Conservation (phyloP, 23 red algal genomes). For the Agarophyton chilense region DNA sequence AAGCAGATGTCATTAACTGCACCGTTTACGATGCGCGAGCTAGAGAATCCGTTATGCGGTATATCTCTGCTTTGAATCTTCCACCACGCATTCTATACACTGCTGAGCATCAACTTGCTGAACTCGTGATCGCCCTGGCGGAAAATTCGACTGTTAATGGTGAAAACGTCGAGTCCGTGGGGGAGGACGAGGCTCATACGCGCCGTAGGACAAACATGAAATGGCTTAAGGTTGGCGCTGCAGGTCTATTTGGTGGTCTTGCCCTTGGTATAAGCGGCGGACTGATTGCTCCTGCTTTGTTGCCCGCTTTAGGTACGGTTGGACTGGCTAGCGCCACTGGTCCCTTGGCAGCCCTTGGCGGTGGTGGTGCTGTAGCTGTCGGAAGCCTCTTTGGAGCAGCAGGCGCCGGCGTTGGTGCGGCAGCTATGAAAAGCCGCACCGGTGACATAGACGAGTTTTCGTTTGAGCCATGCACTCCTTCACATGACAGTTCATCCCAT, state of each 20-base stretch:
- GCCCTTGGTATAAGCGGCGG: slow-evolving; percentile 59
- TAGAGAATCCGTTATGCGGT: slow-evolving; percentile 27
- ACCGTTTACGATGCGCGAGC: slow-evolving; percentile 64
- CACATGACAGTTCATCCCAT: not conserved
- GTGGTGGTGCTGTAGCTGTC: slow-evolving; percentile 63
- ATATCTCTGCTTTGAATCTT: slow-evolving; percentile 28
- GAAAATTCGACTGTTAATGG: slow-evolving; percentile 22
- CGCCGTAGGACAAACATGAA: slow-evolving; percentile 41
- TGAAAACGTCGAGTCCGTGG: slow-evolving; percentile 54
- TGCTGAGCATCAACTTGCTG: slow-evolving; percentile 46
- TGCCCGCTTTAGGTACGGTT: slow-evolving; percentile 56
- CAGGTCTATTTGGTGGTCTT: slow-evolving; percentile 41
- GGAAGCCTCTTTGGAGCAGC: slow-evolving; percentile 64
- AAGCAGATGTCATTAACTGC: slow-evolving; percentile 44
- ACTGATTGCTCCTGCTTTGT: slow-evolving; percentile 57
- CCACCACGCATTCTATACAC: slow-evolving; percentile 52
- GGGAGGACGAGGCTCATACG: not conserved
- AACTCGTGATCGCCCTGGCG: slow-evolving; percentile 21
- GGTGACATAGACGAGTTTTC: slow-evolving; percentile 61
- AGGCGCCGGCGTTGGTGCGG: slow-evolving; percentile 67
- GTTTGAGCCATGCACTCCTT: slow-evolving; percentile 49
- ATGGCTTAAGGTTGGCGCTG: slow-evolving; percentile 70
- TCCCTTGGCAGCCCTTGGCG: slow-evolving; percentile 50
- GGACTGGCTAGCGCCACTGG: slow-evolving; percentile 52
- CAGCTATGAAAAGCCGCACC: slow-evolving; percentile 52